These are phyloP conservation scores for Noccaea caerulescens DNA, from an alignment of 345 rosid species.

Conservation along the genomic window DNA sequence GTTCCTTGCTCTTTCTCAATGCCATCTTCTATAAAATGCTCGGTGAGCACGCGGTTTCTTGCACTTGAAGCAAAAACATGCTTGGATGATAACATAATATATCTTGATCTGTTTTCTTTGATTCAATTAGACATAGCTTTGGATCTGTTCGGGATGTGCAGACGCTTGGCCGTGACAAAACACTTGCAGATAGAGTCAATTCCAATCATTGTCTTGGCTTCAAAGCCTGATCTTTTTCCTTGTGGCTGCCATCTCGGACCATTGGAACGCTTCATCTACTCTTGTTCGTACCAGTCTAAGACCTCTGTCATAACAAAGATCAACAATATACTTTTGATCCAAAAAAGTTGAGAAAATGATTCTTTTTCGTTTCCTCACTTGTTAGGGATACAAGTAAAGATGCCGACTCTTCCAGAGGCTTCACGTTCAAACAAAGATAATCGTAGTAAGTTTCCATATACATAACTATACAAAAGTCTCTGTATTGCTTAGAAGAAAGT, in stretches of 20 bases:
- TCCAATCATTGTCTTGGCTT: slow-evolving; percentile 46
- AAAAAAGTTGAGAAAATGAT: not conserved
- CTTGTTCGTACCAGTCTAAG: slow-evolving; percentile 33
- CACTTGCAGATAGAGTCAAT: slow-evolving; percentile 41
- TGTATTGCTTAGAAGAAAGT: not conserved
- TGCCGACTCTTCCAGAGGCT: slow-evolving; percentile 40
- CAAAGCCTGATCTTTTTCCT: slow-evolving; percentile 44
- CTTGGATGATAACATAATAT: not conserved
- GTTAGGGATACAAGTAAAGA: slow-evolving; percentile 40
- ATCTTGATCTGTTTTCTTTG: slow-evolving; percentile 10
- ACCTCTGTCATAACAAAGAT: slow-evolving; percentile 9
- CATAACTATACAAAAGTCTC: not conserved
- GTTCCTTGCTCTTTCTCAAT: slow-evolving; percentile 36
- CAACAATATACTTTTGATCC: not conserved
- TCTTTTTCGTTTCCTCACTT: not conserved
- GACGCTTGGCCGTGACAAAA: slow-evolving; percentile 46
- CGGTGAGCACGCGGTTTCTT: slow-evolving; percentile 33
- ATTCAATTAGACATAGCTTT: slow-evolving; percentile 36
- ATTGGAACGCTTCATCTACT: slow-evolving; percentile 40
- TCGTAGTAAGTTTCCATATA: slow-evolving; percentile 26
- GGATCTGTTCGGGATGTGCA: slow-evolving; percentile 38
- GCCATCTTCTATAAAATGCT: slow-evolving; percentile 44
- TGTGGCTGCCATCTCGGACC: slow-evolving; percentile 41
- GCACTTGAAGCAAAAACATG: not conserved
- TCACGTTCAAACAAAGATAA: slow-evolving; percentile 33